phyloP scores from a whole-genome alignment of 2,329 filamentous ascomycete species.

The Claviceps sp. region DNA sequence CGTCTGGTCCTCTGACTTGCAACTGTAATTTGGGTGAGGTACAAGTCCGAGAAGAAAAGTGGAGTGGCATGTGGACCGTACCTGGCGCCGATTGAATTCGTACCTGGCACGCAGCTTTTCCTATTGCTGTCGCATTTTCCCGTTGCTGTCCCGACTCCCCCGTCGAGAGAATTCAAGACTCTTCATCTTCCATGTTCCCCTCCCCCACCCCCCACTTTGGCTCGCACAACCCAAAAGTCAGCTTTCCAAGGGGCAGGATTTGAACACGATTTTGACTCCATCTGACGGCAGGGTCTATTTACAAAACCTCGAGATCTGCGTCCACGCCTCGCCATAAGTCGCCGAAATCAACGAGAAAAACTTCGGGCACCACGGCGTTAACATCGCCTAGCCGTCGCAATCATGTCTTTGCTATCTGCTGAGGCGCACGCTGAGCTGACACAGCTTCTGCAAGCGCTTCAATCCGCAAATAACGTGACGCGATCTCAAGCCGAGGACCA shows the following conservation, averaged over 20 bases:
- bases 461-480: slow-evolving; percentile 76
- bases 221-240: slow-evolving; percentile 11
- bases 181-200: slow-evolving; percentile 8
- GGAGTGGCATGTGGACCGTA: too few species aligned
- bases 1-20: too few species aligned
- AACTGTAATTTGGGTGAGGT: too few species aligned
- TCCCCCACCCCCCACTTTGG: slow-evolving; percentile 12
- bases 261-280: slow-evolving; percentile 4
- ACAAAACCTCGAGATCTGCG: neutral
- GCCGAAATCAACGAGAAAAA: slow-evolving; percentile 4
- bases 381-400: slow-evolving; percentile 13
- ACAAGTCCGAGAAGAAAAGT: too few species aligned
- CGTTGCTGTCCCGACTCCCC: too few species aligned
- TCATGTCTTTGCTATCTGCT: slow-evolving; percentile 69
- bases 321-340: neutral
- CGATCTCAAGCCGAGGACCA: slow-evolving; percentile 82
- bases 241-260: slow-evolving; percentile 4
- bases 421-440: slow-evolving; percentile 75
- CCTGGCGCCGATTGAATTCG: too few species aligned
- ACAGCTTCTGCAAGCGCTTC: slow-evolving; percentile 76
- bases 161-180: too few species aligned
- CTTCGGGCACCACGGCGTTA: slow-evolving; percentile 11
- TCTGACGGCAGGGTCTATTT: neutral
- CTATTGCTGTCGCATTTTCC: too few species aligned
- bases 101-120: too few species aligned